phyloP scores from a whole-genome alignment of 1,284 basidiomycete species.

The Leucoagaricus sp. region DNA sequence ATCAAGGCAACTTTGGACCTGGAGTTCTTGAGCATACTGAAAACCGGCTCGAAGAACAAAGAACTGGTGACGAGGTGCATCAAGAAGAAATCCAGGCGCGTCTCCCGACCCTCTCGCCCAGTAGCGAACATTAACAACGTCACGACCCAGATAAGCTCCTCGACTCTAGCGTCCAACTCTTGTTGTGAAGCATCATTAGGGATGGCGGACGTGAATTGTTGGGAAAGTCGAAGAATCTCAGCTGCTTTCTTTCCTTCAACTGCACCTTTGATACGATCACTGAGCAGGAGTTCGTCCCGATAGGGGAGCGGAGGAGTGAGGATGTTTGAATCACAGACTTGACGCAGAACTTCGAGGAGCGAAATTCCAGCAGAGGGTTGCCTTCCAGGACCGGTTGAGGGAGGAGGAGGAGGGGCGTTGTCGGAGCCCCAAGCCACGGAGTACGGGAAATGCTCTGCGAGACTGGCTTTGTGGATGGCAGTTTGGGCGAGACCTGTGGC shows the following conservation, averaged over 20 bases:
- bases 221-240: conserved; percentile 49
- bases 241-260: conserved; percentile 41
- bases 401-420: conserved; percentile 5
- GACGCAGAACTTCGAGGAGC: conserved; percentile 51
- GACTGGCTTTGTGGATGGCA: conserved; percentile 40
- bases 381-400: conserved; percentile 1
- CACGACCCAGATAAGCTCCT: conserved; percentile 55
- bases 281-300: conserved; percentile 44
- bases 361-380: conserved; percentile 32
- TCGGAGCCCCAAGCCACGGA: conserved; percentile 10
- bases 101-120: conserved; percentile 47
- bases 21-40: conserved; percentile 44
- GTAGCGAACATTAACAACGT: conserved; percentile 58
- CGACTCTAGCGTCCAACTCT: conserved; percentile 44
- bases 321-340: conserved; percentile 53
- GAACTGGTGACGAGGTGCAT: conserved; percentile 70
- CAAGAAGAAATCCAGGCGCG: conserved; percentile 70
- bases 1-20: conserved; percentile 37
- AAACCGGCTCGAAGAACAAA: conserved; percentile 56
- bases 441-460: conserved; percentile 19
- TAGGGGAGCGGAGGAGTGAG: conserved; percentile 58
- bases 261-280: conserved; percentile 36
- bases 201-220: conserved; percentile 45
- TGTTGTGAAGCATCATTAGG: conserved; percentile 37
- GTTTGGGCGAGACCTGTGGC: conserved; percentile 55